These are phyloP conservation scores for Lolium multiflorum DNA, from an alignment of 176 grass and related monocot species.

Conservation along the genomic window DNA sequence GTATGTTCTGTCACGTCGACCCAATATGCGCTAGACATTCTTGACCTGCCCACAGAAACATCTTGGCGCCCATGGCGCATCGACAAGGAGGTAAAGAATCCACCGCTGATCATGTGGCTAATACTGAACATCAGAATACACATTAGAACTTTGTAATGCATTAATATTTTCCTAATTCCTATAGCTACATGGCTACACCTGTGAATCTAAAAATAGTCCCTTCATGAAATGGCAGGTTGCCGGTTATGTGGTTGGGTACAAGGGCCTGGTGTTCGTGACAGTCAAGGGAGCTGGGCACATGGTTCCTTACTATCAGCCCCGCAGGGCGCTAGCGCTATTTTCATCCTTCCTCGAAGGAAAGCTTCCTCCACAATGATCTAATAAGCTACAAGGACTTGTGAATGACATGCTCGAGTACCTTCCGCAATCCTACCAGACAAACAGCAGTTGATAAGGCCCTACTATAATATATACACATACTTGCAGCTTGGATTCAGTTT, in stretches of 20 bases:
- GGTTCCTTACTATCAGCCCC: conserved; percentile 69
- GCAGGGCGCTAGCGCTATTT: conserved; percentile 59
- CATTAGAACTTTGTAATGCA: conserved; percentile 6
- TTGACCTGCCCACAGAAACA: conserved; percentile 51
- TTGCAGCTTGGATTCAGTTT: conserved; percentile 20
- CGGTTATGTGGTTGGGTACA: conserved; percentile 62
- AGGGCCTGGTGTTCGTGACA: conserved; percentile 52
- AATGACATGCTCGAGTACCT: background rate
- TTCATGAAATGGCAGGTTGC: conserved; percentile 54
- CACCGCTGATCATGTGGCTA: conserved; percentile 9
- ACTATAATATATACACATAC: background rate
- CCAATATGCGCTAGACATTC: conserved; percentile 52
- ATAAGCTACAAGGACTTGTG: background rate
- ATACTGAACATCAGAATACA: conserved; percentile 22
- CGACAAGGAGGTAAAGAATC: conserved; percentile 50
- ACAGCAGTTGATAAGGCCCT: background rate
- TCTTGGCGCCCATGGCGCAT: conserved; percentile 66
- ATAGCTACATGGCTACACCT: conserved; percentile 8
- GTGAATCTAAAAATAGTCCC: background rate
- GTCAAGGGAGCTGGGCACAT: conserved; percentile 72
- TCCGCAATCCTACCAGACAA: background rate
- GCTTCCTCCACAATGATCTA: conserved; percentile 53
- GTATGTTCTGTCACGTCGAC: conserved; percentile 69
- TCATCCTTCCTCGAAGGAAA: conserved; percentile 64
- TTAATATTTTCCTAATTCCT: background rate